phyloP scores from a whole-genome alignment of 2,329 filamentous ascomycete genomes.

The Trichoderma sp. region DNA sequence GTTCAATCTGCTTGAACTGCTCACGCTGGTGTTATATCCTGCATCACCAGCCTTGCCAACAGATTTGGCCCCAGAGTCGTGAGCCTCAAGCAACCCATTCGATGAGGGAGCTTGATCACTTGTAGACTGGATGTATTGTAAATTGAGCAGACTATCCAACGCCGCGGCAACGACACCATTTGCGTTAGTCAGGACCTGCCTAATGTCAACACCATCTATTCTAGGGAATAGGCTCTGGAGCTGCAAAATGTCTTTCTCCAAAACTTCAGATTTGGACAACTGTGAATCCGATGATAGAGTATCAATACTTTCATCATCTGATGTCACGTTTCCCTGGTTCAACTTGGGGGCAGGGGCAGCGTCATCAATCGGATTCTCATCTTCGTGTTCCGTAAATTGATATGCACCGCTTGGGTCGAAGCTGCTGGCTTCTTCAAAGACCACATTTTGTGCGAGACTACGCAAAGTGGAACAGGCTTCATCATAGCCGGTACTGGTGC shows the following conservation, averaged over 20 bases:
- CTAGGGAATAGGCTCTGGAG: constrained; percentile 71
- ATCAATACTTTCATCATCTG: constrained; percentile 33
- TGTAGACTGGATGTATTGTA: constrained; percentile 71
- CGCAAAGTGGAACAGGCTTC: constrained; percentile 60
- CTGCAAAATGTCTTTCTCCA: constrained; percentile 60
- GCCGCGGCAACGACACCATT: constrained; percentile 65
- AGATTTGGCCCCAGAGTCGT: constrained; percentile 31
- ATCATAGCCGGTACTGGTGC: constrained; percentile 48
- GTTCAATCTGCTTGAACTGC: constrained; percentile 19
- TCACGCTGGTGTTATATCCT: not conserved
- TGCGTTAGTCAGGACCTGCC: constrained; percentile 64
- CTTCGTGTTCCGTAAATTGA: constrained; percentile 34
- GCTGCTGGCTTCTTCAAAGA: constrained; percentile 66
- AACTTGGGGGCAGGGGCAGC: constrained; percentile 26
- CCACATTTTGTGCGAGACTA: constrained; percentile 62
- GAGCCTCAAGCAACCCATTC: constrained; percentile 72
- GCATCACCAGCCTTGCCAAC: not conserved
- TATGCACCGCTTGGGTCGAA: constrained; percentile 78
- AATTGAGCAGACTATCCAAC: constrained; percentile 77
- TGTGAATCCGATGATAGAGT: constrained; percentile 29
- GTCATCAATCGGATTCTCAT: constrained; percentile 26
- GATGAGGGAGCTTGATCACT: constrained; percentile 67
- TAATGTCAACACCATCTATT: constrained; percentile 64
- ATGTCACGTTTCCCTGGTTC: constrained; percentile 30
- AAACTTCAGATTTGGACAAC: constrained; percentile 42